These are phyloP conservation scores for Trichaptum fuscoviolaceum DNA, from an alignment of 768 basidiomycete species.

Conservation along the genomic window DNA sequence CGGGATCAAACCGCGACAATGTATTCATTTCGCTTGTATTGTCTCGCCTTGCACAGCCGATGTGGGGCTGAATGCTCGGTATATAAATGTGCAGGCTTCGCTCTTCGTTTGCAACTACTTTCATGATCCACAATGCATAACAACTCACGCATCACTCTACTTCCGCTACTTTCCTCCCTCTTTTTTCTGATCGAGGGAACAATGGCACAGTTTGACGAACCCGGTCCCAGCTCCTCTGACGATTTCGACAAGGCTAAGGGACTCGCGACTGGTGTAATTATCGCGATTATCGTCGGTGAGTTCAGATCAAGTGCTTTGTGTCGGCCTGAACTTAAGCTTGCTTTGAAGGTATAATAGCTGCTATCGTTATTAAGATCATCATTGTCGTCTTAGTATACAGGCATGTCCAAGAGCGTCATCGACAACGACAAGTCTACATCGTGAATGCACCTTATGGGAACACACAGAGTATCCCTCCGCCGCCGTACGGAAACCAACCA, in stretches of 20 bases:
- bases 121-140: not conserved
- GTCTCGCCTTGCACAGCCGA: not conserved
- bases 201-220: not conserved
- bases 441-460: not conserved
- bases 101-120: not conserved
- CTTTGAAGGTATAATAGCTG: not conserved
- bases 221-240: not conserved
- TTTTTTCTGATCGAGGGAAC: not conserved
- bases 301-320: not conserved
- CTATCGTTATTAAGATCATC: not conserved
- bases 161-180: not conserved
- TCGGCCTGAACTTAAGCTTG: not conserved
- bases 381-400: not conserved
- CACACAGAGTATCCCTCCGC: not conserved
- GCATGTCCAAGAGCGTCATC: not conserved
- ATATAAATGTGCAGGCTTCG: not conserved
- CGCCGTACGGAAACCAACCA: not conserved
- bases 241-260: not conserved
- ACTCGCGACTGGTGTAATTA: not conserved
- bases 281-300: not conserved
- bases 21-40: not conserved
- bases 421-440: not conserved
- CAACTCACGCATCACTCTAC: not conserved
- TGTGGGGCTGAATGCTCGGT: not conserved
- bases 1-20: not conserved